Evolutionary conservation across 306 rosid species (phyloP), one percentile per base, ranked within the genome.

Genomic region (Castanopsis chinensis): DNA sequence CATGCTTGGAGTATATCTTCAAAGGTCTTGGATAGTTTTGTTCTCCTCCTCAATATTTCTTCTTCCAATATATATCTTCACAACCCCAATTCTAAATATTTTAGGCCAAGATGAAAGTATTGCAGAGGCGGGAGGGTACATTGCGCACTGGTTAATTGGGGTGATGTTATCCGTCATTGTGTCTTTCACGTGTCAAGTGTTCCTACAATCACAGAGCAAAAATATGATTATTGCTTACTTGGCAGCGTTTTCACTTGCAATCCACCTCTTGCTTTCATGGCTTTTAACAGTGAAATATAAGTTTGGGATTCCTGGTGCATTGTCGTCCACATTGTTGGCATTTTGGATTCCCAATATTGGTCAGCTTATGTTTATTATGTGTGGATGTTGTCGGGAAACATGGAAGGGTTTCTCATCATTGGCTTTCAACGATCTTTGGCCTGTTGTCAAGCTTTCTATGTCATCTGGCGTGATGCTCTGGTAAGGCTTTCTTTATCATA

Each of bases 381-480:
- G 55, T 17, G 85, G 81, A n/a, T 83, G 86, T 12, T 86, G 94
- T 76, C 88, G 84, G 19, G 76, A 84, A 6, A 88, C 94, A 12
- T 90, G 94, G 92, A 90, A 79, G 21, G 92, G 92, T 52, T 88
- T 90, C 84, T 76, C 92, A 1, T 76, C 68, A 56, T 77, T 84
- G 41, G 94, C 94, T 14, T 88, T 88, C 78, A 90, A 79, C 27
- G 92, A 90, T 69, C 89, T 90, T 27, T 81, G 88, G 86, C 86
- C 85, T 72, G 83, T 90, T 56, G 5, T 83, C 78, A 88, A 90
- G 84, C 89, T 90, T 58, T 90, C 94, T 14, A 0, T 90, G 6
- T 86, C 92, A 30, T 86, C 94, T 72, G 94, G 92, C 15, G 88
- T 60, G 23, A 88, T 88, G 94, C 69, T 88, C 45, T 90, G 94